These are phyloP conservation scores for Spongispora temasekensis DNA, from an alignment of 1,284 basidiomycete species.

Conservation along the genomic window DNA sequence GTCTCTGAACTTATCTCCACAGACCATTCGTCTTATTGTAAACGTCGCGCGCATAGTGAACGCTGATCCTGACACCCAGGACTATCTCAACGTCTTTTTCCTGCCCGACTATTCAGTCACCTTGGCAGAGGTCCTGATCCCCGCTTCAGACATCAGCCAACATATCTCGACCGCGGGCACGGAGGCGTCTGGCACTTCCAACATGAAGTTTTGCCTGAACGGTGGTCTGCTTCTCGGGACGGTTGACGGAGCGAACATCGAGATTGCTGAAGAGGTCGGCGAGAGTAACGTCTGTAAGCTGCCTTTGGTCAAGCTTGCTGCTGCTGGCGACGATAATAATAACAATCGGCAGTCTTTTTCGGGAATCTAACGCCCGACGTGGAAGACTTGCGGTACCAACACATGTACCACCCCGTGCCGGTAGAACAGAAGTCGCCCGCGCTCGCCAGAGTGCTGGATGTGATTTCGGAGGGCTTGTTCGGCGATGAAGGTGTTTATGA, in stretches of 20 bases:
- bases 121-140: conserved; percentile 87
- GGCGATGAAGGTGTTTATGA: conserved; percentile 79
- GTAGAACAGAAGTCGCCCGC: conserved; percentile 81
- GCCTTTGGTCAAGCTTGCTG: not conserved
- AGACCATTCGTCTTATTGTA: conserved; percentile 91
- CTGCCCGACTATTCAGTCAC: conserved; percentile 89
- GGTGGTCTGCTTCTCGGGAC: conserved; percentile 84
- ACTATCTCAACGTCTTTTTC: conserved; percentile 84
- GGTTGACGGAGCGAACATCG: conserved; percentile 92
- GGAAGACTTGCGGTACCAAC: conserved; percentile 81
- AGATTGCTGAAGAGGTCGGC: conserved; percentile 90
- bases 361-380: conserved; percentile 80
- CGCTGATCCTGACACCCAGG: conserved; percentile 82
- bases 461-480: conserved; percentile 72
- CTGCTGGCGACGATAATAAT: not conserved
- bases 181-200: conserved; percentile 84
- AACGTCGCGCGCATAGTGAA: conserved; percentile 87
- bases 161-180: conserved; percentile 96
- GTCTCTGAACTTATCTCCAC: conserved; percentile 6
- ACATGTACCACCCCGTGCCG: conserved; percentile 78
- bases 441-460: conserved; percentile 71
- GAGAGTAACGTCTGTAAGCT: conserved; percentile 67
- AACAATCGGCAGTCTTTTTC: conserved; percentile 65
- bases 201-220: conserved; percentile 93
- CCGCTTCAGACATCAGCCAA: conserved; percentile 88